These are phyloP conservation scores for Hemisphaericaspora xylofermentans DNA, from an alignment of 1,139 yeast species.

Conservation along the genomic window DNA sequence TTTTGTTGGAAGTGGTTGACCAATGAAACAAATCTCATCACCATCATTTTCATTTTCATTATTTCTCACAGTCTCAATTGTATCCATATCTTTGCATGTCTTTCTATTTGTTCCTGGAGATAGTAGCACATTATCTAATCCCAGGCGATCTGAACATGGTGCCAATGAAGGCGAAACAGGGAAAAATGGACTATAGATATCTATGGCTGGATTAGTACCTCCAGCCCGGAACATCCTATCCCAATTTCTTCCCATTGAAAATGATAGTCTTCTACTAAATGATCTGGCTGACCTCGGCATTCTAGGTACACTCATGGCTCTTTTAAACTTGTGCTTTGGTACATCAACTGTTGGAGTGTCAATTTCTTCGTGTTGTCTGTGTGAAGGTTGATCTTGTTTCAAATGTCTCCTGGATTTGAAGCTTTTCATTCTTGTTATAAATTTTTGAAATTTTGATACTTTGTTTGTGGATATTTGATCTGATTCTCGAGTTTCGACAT, in stretches of 20 bases:
- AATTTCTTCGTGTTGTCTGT: background rate
- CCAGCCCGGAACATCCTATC: background rate
- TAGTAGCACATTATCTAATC: background rate
- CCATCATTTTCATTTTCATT: background rate
- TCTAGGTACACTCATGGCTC: background rate
- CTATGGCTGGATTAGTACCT: background rate
- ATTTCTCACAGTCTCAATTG: slow-evolving; percentile 9
- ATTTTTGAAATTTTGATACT: slow-evolving; percentile 1
- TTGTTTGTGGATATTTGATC: background rate
- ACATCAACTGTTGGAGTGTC: too few relatives aligned
- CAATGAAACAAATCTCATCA: background rate
- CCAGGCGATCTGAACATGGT: background rate
- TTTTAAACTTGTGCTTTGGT: background rate
- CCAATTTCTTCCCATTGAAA: background rate
- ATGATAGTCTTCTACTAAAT: background rate
- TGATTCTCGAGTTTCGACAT: background rate
- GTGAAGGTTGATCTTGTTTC: too few relatives aligned
- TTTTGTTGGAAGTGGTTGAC: background rate
- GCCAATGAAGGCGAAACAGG: background rate
- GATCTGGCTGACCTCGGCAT: slow-evolving; percentile 2
- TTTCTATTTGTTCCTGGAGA: background rate
- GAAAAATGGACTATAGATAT: slow-evolving; percentile 5
- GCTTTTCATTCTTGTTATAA: background rate
- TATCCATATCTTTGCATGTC: slow-evolving; percentile 3
- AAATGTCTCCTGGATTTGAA: background rate